Evolutionary conservation across 2,329 filamentous ascomycete species (phyloP).

Genomic region (Pseudogymnoascus sp.): DNA sequence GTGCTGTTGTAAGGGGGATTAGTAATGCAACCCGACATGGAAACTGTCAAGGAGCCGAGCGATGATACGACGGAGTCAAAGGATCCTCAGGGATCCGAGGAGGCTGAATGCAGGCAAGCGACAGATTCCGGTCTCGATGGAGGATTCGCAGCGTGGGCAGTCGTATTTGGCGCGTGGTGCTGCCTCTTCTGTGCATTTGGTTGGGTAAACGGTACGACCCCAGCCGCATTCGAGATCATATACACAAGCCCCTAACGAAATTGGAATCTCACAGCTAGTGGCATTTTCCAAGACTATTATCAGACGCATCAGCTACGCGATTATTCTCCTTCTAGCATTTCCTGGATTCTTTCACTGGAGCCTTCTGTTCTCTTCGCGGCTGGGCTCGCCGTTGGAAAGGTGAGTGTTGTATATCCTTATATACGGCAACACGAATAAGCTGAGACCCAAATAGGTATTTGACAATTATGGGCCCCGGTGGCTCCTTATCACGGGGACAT

Average conservation of each 20-base stretch:
- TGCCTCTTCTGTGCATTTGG: conserved; percentile 43
- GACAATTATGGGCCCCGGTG: conserved; percentile 20
- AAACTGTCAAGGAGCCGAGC: background rate
- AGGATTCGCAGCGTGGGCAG: conserved; percentile 48
- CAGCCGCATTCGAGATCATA: background rate
- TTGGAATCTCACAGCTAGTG: background rate
- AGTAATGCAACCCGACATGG: background rate
- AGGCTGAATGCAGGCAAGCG: background rate
- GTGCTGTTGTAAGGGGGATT: background rate
- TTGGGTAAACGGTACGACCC: conserved; percentile 37
- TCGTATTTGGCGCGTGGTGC: conserved; percentile 42
- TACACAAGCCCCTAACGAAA: background rate
- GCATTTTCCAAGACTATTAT: conserved; percentile 48
- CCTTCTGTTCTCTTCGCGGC: conserved; percentile 25
- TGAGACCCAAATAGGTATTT: background rate
- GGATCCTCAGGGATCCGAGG: background rate
- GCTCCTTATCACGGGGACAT: conserved; percentile 19
- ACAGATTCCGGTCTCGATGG: conserved; percentile 42
- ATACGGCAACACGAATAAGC: background rate
- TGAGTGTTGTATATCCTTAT: background rate
- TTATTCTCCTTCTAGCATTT: conserved; percentile 44
- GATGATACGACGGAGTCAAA: background rate
- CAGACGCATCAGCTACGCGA: conserved; percentile 37
- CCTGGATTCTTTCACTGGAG: conserved; percentile 53
- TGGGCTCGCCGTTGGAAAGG: background rate